Base-by-base conservation (phyloP, 768 basidiomycete genomes). In the Leucocoprinus birnbaumii region DNA sequence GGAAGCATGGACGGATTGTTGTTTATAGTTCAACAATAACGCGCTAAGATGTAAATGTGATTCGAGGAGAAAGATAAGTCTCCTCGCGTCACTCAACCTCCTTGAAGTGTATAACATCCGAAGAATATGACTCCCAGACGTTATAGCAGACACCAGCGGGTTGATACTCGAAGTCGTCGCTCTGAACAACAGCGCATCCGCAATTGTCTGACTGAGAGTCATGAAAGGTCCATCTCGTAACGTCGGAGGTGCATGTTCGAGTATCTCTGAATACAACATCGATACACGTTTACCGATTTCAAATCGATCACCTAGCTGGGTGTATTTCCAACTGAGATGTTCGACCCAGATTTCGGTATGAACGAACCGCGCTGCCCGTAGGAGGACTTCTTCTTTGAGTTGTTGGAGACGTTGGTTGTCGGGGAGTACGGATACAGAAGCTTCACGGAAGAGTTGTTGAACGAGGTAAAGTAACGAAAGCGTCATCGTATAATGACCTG, bases 271-370 rank as follows among this genome's bases (percentile, higher is more conserved):
- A 65, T 89, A 95, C 25, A 95, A 72, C 7, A 75, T 73, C 9
- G 84, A 79, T 22, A 93, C 74, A 14, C 84, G 74, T 50, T 79
- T 75, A 18, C 87, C 87, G 45, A 98, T 87, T 71, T 92, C 89
- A 63, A 91, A 95, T 37, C 89, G 80, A 64, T 92, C 89, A 3
- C 87, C 86, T 11, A 94, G 75, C 53, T 87, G 86, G 3, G 76
- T 74, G 60, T 94, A 97, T 66, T 90, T 89, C 94, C 94, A 98
- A 2, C 84, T 82, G 37, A 84, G 66, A 66, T 92, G 89, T 61
- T 89, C 87, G 0, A 87, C 80, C 94, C 94, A 98, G 18, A 96
- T 84, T 65, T 95, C 90, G 7, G 83, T 81, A 62, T 94, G 91
- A 8, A 95, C 80, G 58, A 94, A 92, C 3, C 77, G 77, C 11